phyloP scores from a whole-genome alignment of 768 basidiomycete species.

The Psilocybe cyanescens region DNA sequence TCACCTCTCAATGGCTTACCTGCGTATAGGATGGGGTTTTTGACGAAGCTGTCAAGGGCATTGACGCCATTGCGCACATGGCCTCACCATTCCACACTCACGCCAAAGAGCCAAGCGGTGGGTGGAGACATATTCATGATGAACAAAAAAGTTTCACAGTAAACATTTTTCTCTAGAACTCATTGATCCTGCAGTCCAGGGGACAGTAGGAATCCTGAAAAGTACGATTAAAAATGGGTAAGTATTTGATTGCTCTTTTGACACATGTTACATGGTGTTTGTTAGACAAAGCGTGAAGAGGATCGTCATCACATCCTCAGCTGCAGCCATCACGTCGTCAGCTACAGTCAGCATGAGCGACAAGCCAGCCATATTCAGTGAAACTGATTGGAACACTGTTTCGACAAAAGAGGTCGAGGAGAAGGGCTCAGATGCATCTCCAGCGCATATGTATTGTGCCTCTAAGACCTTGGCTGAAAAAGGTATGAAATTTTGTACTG shows the following conservation, averaged over 20 bases:
- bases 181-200: conserved; percentile 72
- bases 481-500: conserved; percentile 34
- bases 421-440: conserved; percentile 43
- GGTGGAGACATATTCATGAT: background rate
- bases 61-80: conserved; percentile 38
- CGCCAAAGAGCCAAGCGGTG: conserved; percentile 46
- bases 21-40: conserved; percentile 67
- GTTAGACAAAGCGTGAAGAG: conserved; percentile 57
- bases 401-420: conserved; percentile 47
- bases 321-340: conserved; percentile 59
- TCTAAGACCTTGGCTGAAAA: conserved; percentile 71
- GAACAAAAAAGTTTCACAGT: too few relatives aligned
- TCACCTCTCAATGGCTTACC: too few relatives aligned
- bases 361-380: conserved; percentile 39
- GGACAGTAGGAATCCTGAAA: conserved; percentile 66
- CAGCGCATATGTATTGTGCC: conserved; percentile 47
- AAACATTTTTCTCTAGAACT: conserved; percentile 44
- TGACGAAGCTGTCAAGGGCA: conserved; percentile 77
- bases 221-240: conserved; percentile 60
- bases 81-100: conserved; percentile 64
- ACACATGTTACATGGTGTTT: background rate
- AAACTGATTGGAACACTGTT: conserved; percentile 68
- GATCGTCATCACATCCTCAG: conserved; percentile 70
- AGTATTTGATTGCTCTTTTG: conserved; percentile 4
- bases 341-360: conserved; percentile 46